Conservation (phyloP, 2,329 filamentous ascomycete genomes). For the Aspergillaceae sp. region DNA sequence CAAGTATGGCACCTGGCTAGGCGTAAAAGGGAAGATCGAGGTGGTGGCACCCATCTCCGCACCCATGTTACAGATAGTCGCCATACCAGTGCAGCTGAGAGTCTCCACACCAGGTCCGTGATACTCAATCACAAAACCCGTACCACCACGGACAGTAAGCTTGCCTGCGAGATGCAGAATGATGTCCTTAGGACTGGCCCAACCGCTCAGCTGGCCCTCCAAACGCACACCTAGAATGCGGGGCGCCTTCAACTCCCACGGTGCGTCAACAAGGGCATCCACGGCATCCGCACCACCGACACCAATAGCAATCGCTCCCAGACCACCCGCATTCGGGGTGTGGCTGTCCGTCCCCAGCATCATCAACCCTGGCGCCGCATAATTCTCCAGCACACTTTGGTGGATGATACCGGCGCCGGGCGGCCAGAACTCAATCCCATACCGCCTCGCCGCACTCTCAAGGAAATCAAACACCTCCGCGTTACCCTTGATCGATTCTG, state of each 20-base stretch:
- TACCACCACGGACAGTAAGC: constrained; percentile 87
- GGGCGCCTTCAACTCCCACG: constrained; percentile 95
- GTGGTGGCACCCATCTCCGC: constrained; percentile 88
- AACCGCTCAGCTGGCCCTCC: constrained; percentile 74
- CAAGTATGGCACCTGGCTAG: constrained; percentile 76
- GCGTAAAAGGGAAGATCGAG: constrained; percentile 86
- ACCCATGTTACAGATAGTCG: constrained; percentile 85
- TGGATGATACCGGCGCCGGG: constrained; percentile 93
- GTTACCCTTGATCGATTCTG: constrained; percentile 78
- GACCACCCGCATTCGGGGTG: constrained; percentile 91
- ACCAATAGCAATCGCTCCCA: constrained; percentile 90
- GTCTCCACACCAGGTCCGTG: constrained; percentile 82
- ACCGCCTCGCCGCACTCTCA: constrained; percentile 82
- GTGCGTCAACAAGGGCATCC: constrained; percentile 88
- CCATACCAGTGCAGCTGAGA: constrained; percentile 86
- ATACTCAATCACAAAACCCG: constrained; percentile 91
- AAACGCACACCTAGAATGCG: constrained; percentile 80
- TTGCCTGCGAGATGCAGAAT: constrained; percentile 83
- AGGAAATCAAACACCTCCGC: constrained; percentile 97
- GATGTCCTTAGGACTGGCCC: constrained; percentile 92
- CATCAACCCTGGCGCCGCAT: constrained; percentile 93
- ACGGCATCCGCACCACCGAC: constrained; percentile 96
- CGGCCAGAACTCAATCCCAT: constrained; percentile 93
- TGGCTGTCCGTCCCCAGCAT: constrained; percentile 98
- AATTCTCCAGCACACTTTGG: constrained; percentile 96